These are phyloP conservation scores for Castanea mollissima DNA, from an alignment of 306 rosid genomes.

Conservation along the genomic window DNA sequence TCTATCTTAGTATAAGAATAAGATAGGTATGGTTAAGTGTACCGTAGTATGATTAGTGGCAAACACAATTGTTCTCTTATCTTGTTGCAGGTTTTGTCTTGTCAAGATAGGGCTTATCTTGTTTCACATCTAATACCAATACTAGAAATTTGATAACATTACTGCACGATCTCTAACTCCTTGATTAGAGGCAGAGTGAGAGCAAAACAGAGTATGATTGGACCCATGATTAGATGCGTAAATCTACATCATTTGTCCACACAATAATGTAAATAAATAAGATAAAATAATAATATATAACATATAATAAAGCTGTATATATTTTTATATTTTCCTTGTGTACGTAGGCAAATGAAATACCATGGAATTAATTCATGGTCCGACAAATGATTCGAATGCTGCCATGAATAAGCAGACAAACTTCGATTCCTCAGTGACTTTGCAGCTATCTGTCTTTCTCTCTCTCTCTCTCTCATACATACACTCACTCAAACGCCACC, in stretches of 20 bases:
- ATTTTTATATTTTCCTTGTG: background rate
- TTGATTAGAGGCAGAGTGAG: conserved; percentile 27
- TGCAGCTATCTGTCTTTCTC: conserved; percentile 59
- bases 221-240: conserved; percentile 42
- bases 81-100: conserved; percentile 56
- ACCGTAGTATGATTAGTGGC: conserved; percentile 1
- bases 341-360: background rate
- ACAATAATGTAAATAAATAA: background rate
- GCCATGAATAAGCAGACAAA: conserved; percentile 86
- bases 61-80: conserved; percentile 28
- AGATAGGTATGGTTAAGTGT: too few species aligned
- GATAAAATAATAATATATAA: conserved; percentile 10
- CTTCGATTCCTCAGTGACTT: conserved; percentile 67
- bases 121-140: conserved; percentile 37
- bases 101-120: conserved; percentile 63
- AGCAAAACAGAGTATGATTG: conserved; percentile 20
- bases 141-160: conserved; percentile 47
- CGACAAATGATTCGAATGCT: conserved; percentile 69
- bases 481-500: conserved; percentile 21
- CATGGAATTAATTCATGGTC: conserved; percentile 27
- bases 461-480: conserved; percentile 9
- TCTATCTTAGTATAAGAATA: too few species aligned
- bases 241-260: background rate
- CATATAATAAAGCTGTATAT: background rate
- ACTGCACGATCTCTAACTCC: conserved; percentile 35